Percentiles rank a stretch among this genome's conserved stretches.
Conservation (phyloP, 176 grass and related monocot species). For the Cenchrus americanus region DNA sequence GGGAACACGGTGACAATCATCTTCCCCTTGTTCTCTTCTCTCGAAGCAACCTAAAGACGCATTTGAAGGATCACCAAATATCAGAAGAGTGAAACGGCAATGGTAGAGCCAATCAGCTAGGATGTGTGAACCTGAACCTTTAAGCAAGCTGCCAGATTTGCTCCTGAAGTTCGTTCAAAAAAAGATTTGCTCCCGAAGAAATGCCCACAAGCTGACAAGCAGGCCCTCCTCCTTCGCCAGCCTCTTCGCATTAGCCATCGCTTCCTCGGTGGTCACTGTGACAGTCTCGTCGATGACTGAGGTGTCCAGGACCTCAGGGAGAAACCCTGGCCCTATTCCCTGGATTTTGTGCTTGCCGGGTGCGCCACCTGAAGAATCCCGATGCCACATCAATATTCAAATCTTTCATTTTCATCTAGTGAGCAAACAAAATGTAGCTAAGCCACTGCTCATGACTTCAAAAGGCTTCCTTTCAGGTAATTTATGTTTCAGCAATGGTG, state of each 20-base stretch:
- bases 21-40: too few species aligned
- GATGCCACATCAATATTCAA: too few species aligned
- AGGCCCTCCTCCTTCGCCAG: constrained; percentile 67
- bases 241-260: constrained; percentile 61
- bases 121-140: too few species aligned
- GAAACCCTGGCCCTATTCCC: constrained; percentile 63
- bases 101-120: too few species aligned
- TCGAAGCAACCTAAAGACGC: background rate
- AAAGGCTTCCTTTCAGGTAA: too few species aligned
- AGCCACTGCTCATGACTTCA: too few species aligned
- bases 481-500: too few species aligned
- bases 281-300: constrained; percentile 61
- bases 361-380: constrained; percentile 48
- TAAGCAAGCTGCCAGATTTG: constrained; percentile 72
- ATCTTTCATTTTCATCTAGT: background rate
- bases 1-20: too few species aligned
- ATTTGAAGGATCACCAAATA: too few species aligned
- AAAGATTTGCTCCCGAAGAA: too few species aligned
- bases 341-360: constrained; percentile 66
- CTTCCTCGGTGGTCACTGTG: constrained; percentile 53
- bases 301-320: constrained; percentile 52
- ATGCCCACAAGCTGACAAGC: constrained; percentile 71
- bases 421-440: background rate
- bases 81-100: too few species aligned
- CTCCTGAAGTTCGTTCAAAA: too few species aligned